Conservation (phyloP, 2,329 filamentous ascomycete species). For the Xylogone sp. region DNA sequence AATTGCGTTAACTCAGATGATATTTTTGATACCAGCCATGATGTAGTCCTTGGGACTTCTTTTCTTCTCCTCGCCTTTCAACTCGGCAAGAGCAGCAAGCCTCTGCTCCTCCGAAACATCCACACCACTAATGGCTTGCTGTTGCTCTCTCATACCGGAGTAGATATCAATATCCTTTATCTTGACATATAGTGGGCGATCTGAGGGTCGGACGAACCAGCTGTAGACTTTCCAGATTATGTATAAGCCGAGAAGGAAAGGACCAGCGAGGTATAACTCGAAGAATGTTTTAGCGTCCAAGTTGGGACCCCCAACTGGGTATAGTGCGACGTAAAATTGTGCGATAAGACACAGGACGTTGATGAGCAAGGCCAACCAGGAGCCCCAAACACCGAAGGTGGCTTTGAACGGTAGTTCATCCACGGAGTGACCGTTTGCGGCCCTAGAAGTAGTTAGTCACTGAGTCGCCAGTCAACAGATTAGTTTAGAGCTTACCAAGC, state of each 20-base stretch:
- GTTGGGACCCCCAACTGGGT: conserved; percentile 39
- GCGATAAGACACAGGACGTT: conserved; percentile 65
- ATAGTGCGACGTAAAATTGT: conserved; percentile 28
- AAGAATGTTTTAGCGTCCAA: conserved; percentile 52
- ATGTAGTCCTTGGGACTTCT: background rate
- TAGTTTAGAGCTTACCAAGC: conserved; percentile 24
- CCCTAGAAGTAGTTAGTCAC: conserved; percentile 29
- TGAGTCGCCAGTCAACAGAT: background rate
- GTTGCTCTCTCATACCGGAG: conserved; percentile 3
- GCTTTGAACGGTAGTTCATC: conserved; percentile 39
- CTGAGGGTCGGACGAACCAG: conserved; percentile 3
- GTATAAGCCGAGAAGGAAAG: conserved; percentile 38
- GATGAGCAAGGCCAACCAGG: conserved; percentile 63
- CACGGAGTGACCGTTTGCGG: conserved; percentile 43
- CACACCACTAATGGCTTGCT: conserved; percentile 2
- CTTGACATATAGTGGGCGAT: conserved; percentile 11
- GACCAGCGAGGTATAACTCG: conserved; percentile 48
- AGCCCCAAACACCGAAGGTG: conserved; percentile 56
- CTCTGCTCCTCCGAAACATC: conserved; percentile 3
- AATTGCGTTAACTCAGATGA: background rate
- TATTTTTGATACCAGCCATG: background rate
- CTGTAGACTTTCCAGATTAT: conserved; percentile 45
- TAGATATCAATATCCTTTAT: conserved; percentile 13
- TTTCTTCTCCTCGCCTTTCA: conserved; percentile 1
- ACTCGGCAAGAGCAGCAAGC: conserved; percentile 1